Base-by-base conservation (phyloP, 1,284 basidiomycete species). In the Rhodotorula sp. region DNA sequence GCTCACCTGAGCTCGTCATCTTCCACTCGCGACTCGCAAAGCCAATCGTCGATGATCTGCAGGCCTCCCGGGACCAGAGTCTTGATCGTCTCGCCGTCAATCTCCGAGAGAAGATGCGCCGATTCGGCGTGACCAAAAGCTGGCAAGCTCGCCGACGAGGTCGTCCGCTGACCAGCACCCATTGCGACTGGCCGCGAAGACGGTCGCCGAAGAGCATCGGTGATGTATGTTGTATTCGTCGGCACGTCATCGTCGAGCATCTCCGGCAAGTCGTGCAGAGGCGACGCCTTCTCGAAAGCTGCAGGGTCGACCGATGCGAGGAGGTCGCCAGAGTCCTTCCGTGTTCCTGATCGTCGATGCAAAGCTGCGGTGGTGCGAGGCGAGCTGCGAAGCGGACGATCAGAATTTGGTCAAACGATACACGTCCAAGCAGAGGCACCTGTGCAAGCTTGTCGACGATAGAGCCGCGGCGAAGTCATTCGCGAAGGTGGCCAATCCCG, bases 231-330 rank as follows among this genome's bases (percentile, higher is more conserved):
- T 47, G 85, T 82, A 79, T 98, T 94, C 24, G 85, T 90, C 0
- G 94, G 94, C 19, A 98, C 83, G 78, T 98, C 93, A 77, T 98
- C 95, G 53, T 85, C 84, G 58, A 98, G 89, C 86, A 97, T 88
- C 79, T 98, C 94, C 6, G 91, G 88, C 7, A 87, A 85, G 8
- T 87, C 85, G 10, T 81, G 77, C 39, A 83, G 73, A 71, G 92
- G 88, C 1, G 90, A 90, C 10, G 88, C 79, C 30, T 83, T 83
- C 59, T 82, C 85, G 81, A 96, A 97, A 0, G 93, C 91, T 48
- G 90, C 80, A 66, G 94, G 89, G 68, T 96, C 93, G 34, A 97
- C 82, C 24, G 90, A 91, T 63, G 86, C 90, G 19, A 76, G 66
- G 1, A 77, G 49, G 52, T 76, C 73, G 10, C 39, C 46, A 3